These are phyloP conservation scores for Amborella trichopoda DNA, from an alignment of 164 flowering plant species.

Conservation along the genomic window DNA sequence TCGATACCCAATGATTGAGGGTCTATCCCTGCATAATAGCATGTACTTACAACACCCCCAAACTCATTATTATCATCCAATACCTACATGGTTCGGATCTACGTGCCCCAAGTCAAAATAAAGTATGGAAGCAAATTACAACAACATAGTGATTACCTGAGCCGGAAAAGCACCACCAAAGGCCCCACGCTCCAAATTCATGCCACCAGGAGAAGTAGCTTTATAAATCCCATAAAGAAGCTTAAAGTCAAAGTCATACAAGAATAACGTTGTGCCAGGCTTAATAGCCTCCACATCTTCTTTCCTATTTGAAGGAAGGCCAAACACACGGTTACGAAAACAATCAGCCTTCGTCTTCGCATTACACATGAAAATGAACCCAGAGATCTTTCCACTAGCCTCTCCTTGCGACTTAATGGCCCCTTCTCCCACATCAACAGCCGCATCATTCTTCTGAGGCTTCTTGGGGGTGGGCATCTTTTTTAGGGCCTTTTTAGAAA, in stretches of 20 bases:
- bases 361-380: slow-evolving; percentile 50
- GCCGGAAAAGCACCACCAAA: slow-evolving; percentile 39
- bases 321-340: slow-evolving; percentile 40
- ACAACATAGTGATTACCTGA: slow-evolving; percentile 23
- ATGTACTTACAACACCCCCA: background rate
- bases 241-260: slow-evolving; percentile 41
- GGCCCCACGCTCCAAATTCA: slow-evolving; percentile 36
- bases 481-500: slow-evolving; percentile 1
- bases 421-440: background rate
- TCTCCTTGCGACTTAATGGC: slow-evolving; percentile 2
- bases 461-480: slow-evolving; percentile 1
- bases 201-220: slow-evolving; percentile 26
- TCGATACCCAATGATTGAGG: background rate
- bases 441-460: background rate
- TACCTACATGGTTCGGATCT: too few species aligned
- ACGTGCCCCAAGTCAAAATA: too few species aligned
- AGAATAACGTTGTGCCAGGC: slow-evolving; percentile 36
- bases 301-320: slow-evolving; percentile 25
- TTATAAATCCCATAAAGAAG: slow-evolving; percentile 44
- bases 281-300: slow-evolving; percentile 28
- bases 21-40: background rate
- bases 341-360: slow-evolving; percentile 41
- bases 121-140: background rate
- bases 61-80: background rate
- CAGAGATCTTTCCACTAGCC: slow-evolving; percentile 9